Evolutionary conservation across 1,284 basidiomycete genomes (phyloP).

Genomic region (Exobasidium cylindrosporum): DNA sequence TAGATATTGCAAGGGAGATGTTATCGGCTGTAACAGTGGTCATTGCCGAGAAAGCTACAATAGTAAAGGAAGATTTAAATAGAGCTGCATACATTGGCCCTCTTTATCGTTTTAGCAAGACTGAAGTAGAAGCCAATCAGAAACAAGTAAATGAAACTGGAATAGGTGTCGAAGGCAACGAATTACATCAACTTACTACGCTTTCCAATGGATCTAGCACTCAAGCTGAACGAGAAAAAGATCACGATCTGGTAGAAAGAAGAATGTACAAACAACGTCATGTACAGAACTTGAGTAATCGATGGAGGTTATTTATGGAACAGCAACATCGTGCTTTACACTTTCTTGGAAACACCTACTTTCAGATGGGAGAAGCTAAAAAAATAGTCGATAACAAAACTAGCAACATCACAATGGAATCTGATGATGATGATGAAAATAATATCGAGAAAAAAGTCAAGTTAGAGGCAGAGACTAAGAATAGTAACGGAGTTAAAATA

Average conservation of each 20-base stretch:
- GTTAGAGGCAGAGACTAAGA: background rate
- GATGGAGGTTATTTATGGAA: slow-evolving; percentile 33
- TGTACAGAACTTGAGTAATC: slow-evolving; percentile 23
- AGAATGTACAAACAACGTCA: slow-evolving; percentile 16
- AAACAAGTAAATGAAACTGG: background rate
- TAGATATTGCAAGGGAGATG: slow-evolving; percentile 7
- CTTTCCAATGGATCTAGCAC: background rate
- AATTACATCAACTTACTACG: background rate
- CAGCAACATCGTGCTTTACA: slow-evolving; percentile 40
- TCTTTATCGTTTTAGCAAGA: slow-evolving; percentile 8
- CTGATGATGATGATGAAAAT: background rate
- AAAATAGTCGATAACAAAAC: slow-evolving; percentile 17
- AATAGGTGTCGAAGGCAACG: background rate
- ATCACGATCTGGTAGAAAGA: background rate
- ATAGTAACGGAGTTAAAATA: background rate
- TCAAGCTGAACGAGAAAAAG: background rate
- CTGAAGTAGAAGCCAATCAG: background rate
- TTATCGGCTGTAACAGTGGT: background rate
- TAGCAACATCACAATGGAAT: background rate
- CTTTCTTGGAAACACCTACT: slow-evolving; percentile 47
- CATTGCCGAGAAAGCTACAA: background rate
- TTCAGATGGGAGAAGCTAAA: slow-evolving; percentile 36
- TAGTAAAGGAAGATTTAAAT: slow-evolving; percentile 2
- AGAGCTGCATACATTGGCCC: slow-evolving; percentile 5
- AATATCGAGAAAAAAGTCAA: background rate